Base-by-base conservation (phyloP, 1,284 basidiomycete species). In the Malassezia sympodialis region DNA sequence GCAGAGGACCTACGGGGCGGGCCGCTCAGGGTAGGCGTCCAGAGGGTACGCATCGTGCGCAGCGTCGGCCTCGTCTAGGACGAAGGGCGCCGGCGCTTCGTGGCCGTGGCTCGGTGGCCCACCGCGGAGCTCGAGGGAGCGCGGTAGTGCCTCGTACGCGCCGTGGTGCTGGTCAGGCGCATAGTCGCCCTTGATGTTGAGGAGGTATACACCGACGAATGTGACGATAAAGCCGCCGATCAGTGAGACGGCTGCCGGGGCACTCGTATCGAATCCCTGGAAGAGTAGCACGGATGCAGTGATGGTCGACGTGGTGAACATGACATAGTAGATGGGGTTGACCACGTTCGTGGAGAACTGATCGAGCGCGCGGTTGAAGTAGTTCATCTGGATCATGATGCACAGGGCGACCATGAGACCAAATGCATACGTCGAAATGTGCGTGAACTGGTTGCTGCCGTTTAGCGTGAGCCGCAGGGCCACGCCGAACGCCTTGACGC, bases 291-390 rank as follows among this genome's bases (percentile, higher is more conserved):
- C 83, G 49, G 90, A 96, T 0, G 93, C 90, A 49, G 93, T 80
- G 69, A 96, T 88, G 26, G 93, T 96, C 11, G 86, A 86, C 1
- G 89, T 88, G n/a, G 90, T 91, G 79, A 99, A 99, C 76, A 88
- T 86, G 76, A 96, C 93, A 72, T 93, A 96, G 78, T 98, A 98
- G 80, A 94, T 87, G 0, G 94, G 93, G 75, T 99, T 98, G 56
- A 98, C 91, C 88, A 96, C 88, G 73, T 96, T 98, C 41, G 93
- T 96, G 4, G 89, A 90, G 77, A 96, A 98, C 1, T 85, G 88
- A 73, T 96, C 93, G 50, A 98, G 81, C 0, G 93, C 94, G 75
- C 96, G 96, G 80, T 96, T 98, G 79, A 96, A 96, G 79, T 94
- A 98, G 78, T 96, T 93, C 88, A 94, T 91, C 77, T 96, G 91